Base-by-base conservation (phyloP, 31 red algal species). In the Endocladia muricata region DNA sequence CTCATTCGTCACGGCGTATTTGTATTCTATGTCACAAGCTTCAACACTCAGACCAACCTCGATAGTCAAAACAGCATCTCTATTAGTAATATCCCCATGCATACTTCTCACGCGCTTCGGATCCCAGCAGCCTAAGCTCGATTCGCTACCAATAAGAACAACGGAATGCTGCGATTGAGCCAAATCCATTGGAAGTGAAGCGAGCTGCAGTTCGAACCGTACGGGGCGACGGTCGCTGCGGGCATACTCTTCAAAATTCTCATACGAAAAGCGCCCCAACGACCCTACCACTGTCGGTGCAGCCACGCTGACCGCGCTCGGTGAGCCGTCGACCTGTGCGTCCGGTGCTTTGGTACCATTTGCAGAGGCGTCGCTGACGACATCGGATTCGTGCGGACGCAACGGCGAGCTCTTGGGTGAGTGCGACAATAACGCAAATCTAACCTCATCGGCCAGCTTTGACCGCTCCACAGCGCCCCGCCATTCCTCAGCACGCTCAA, bases 111-210 rank as follows among this genome's bases (percentile, higher is more conserved):
- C 72, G 17, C 34, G 23, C 52, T 76, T 37, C 15, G 52, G 51
- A 31, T 57, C 72, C 72, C 72, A 76, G 26, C 72, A 60, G 4
- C 72, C 72, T 3, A 76, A 37, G n/a, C 49, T 22, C 15, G 23
- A n/a, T 25, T 76, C 72, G 26, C 72, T 76, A 15, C 72, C 72
- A 31, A 76, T 76, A 3, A 76, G 15, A 48, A 76, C 72, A 5
- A 72, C 68, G 19, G 23, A n/a, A 19, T 19, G 26, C 13, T 33
- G 40, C 4, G 7, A 4, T 7, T 21, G 36, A 19, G 25, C 3
- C 19, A 48, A 48, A 22, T 33, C 21, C 7, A 6, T n/a, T 3
- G 68, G 68, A n/a, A 72, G 23, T 4, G 36, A 44, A n/a, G 38
- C 37, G 40, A 44, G 40, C 4, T 72, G 25, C 34, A 72, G 31